A percentile compares a stretch with the other conserved stretches of the same genome.
phyloP scores from a whole-genome alignment of 495 filamentous ascomycete species.

The Letharia columbiana region DNA sequence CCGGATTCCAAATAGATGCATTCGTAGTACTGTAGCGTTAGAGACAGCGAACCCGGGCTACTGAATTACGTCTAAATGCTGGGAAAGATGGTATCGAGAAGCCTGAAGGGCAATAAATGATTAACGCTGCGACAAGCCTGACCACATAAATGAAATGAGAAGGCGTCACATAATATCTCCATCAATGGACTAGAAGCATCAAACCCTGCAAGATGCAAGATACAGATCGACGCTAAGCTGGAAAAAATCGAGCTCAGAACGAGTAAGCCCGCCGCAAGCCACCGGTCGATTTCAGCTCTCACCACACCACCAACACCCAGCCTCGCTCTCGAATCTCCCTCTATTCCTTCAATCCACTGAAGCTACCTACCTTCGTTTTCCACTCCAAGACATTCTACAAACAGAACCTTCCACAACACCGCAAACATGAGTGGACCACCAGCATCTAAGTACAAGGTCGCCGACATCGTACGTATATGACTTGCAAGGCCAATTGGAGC shows the following conservation, averaged over 20 bases:
- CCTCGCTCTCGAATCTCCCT: not conserved
- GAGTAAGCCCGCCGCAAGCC: too few relatives aligned
- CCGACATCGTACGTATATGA: slow-evolving; percentile 67
- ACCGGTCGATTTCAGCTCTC: not conserved
- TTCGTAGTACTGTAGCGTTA: not conserved
- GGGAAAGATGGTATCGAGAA: not conserved
- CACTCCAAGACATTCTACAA: not conserved
- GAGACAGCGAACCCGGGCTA: not conserved
- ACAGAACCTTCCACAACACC: not conserved
- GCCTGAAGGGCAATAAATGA: not conserved
- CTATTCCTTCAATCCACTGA: too few relatives aligned
- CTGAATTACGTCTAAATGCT: not conserved
- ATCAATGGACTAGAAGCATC: not conserved
- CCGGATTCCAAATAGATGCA: not conserved
- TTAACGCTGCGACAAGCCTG: not conserved
- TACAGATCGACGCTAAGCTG: not conserved
- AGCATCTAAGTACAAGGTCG: slow-evolving; percentile 93
- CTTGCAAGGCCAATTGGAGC: slow-evolving; percentile 1
- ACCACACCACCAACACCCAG: not conserved
- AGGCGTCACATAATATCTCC: not conserved
- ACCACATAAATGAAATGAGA: not conserved
- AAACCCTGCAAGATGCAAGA: not conserved
- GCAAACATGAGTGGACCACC: slow-evolving; percentile 60
- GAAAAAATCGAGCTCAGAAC: not conserved
- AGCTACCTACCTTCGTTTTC: not conserved